Evolutionary conservation across 805 yeast species (phyloP).

Genomic region (Wickerhamiella vanderwaltii): DNA sequence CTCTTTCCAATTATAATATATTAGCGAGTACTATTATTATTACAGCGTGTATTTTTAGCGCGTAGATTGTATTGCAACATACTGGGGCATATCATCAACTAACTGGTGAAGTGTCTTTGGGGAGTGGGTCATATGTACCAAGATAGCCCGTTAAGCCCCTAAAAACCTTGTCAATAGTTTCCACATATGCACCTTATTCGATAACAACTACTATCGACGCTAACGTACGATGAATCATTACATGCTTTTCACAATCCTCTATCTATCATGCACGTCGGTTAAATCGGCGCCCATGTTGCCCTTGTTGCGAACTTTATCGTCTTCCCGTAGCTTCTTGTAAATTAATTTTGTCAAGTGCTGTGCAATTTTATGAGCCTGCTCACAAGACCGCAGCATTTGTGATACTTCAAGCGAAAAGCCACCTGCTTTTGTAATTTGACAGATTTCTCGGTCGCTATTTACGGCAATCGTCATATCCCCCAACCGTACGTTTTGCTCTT

Average conservation of each 20-base stretch:
- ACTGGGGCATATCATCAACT: too few relatives aligned
- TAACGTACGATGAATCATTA: too few relatives aligned
- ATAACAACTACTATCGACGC: too few relatives aligned
- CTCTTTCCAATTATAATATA: too few relatives aligned
- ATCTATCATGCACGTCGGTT: constrained; percentile 19
- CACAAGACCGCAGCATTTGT: constrained; percentile 54
- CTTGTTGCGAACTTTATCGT: constrained; percentile 38
- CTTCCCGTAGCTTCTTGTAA: constrained; percentile 40
- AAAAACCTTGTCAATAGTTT: too few relatives aligned
- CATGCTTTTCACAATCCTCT: neutral
- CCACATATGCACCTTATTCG: too few relatives aligned
- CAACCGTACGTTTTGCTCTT: constrained; percentile 65
- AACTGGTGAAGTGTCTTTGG: too few relatives aligned
- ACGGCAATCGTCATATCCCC: constrained; percentile 77
- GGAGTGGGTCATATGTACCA: too few relatives aligned
- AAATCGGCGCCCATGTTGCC: constrained; percentile 26
- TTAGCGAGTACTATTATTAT: too few relatives aligned
- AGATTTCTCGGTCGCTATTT: constrained; percentile 80
- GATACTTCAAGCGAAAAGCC: constrained; percentile 72
- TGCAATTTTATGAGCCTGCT: constrained; percentile 52
- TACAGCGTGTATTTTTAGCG: too few relatives aligned
- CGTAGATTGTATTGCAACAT: too few relatives aligned
- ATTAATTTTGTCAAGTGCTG: constrained; percentile 54
- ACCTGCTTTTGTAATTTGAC: constrained; percentile 84
- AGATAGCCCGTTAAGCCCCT: too few relatives aligned